Conservation (phyloP, 2,329 filamentous ascomycete species). For the Helicocarpus griseus region DNA sequence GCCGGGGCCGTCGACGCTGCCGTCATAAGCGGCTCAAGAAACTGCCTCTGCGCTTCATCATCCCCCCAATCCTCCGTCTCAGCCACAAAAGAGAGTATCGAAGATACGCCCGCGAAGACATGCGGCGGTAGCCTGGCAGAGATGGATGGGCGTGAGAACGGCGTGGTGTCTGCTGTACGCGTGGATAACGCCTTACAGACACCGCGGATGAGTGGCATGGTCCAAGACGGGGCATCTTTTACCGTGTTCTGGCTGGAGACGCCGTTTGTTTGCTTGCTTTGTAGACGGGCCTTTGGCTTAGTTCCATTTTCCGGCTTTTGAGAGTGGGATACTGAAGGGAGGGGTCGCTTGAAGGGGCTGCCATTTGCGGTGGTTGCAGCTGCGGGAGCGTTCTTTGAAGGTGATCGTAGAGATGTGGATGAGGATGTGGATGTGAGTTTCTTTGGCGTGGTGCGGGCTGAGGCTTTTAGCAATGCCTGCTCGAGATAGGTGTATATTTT, state of each 20-base stretch:
- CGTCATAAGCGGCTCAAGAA: conserved; percentile 11
- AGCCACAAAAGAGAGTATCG: conserved; percentile 41
- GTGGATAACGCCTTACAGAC: conserved; percentile 55
- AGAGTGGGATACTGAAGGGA: neutral
- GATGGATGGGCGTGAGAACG: conserved; percentile 28
- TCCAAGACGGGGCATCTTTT: conserved; percentile 50
- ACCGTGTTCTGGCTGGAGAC: conserved; percentile 20
- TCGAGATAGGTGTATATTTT: conserved; percentile 75
- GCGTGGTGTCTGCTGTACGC: conserved; percentile 30
- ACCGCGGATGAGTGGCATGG: conserved; percentile 57
- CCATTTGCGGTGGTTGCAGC: conserved; percentile 6
- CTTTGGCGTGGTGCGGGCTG: conserved; percentile 14
- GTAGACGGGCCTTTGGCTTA: neutral
- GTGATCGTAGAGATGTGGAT: conserved; percentile 8
- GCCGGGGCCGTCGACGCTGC: conserved; percentile 17
- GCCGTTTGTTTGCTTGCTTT: conserved; percentile 12
- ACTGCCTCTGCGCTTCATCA: conserved; percentile 9
- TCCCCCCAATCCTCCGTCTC: conserved; percentile 31
- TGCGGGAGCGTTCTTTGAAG: conserved; percentile 4
- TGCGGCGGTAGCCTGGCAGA: conserved; percentile 54
- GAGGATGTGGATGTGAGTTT: conserved; percentile 20
- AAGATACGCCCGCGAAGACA: conserved; percentile 61
- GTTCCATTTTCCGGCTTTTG: conserved; percentile 5
- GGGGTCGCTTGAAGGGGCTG: neutral
- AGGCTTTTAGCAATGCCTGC: conserved; percentile 45